These are phyloP conservation scores for Penicillium subrubescens DNA, from an alignment of 495 filamentous ascomycete genomes.

Conservation along the genomic window DNA sequence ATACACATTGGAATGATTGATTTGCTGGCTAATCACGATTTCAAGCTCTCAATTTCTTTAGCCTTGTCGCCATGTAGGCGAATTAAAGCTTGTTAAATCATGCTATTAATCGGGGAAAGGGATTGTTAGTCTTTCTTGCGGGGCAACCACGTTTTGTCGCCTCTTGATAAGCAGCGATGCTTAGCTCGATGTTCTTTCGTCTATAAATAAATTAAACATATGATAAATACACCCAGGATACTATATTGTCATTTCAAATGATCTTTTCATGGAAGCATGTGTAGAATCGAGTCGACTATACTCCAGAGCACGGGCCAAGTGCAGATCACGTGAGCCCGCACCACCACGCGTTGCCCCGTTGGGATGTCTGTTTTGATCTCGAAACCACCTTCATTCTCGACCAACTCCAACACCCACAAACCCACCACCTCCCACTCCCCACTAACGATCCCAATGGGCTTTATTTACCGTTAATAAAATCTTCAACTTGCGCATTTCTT, in stretches of 20 bases:
- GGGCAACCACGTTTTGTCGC: too few species aligned
- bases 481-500: neutral
- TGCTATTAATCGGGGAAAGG: too few species aligned
- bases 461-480: neutral
- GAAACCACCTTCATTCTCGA: conserved; percentile 8
- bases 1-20: too few species aligned
- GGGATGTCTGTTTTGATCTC: conserved; percentile 33
- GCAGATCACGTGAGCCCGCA: conserved; percentile 22
- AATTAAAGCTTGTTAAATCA: too few species aligned
- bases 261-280: neutral
- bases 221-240: neutral
- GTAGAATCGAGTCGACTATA: neutral
- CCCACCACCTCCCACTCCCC: conserved; percentile 10
- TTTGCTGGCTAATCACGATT: too few species aligned
- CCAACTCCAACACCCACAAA: conserved; percentile 12
- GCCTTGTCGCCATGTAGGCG: too few species aligned
- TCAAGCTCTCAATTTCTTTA: too few species aligned
- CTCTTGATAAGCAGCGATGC: too few species aligned
- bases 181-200: too few species aligned
- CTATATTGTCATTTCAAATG: neutral
- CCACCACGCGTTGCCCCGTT: conserved; percentile 25
- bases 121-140: too few species aligned
- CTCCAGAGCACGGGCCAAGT: neutral
- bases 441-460: conserved; percentile 14
- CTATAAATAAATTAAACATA: too few species aligned